Evolutionary conservation across 2,329 filamentous ascomycete genomes (phyloP).

Genomic region (Trichoderma sp.): DNA sequence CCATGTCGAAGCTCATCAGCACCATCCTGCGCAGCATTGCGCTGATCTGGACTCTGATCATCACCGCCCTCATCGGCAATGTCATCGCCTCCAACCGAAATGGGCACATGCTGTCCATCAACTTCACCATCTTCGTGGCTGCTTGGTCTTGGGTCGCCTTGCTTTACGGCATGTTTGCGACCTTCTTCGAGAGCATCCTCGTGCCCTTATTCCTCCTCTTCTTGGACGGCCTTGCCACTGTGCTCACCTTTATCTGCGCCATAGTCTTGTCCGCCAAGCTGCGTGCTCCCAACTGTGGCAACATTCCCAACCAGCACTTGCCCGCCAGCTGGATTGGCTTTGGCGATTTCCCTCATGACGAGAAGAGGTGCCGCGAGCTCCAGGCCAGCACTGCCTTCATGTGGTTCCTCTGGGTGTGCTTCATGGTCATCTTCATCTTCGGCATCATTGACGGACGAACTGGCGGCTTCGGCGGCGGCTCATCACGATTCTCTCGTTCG

Average conservation of each 20-base stretch:
- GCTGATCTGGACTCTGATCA: conserved; percentile 56
- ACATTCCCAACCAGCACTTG: conserved; percentile 44
- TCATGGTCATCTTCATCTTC: conserved; percentile 61
- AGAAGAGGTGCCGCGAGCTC: conserved; percentile 72
- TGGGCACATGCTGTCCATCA: conserved; percentile 53
- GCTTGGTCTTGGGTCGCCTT: conserved; percentile 67
- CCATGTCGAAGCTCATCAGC: conserved; percentile 47
- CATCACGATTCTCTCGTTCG: conserved; percentile 36
- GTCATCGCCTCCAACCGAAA: conserved; percentile 57
- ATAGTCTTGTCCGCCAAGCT: conserved; percentile 73
- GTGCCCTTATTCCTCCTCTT: conserved; percentile 57
- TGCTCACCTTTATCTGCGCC: conserved; percentile 73
- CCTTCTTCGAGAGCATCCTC: conserved; percentile 57
- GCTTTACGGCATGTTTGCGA: conserved; percentile 63
- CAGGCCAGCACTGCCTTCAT: conserved; percentile 76
- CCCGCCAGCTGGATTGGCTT: conserved; percentile 62
- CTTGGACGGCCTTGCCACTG: conserved; percentile 61
- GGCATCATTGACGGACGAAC: conserved; percentile 57
- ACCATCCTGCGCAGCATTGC: conserved; percentile 53
- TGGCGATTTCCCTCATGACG: conserved; percentile 57
- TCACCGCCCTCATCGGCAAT: conserved; percentile 62
- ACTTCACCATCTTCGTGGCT: conserved; percentile 71
- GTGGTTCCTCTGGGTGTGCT: conserved; percentile 75
- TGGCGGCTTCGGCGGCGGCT: conserved; percentile 42
- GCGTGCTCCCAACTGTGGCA: conserved; percentile 68